Percentiles rank a stretch among this genome's conserved stretches.
These are phyloP conservation scores for Limnanthes douglasii DNA, from an alignment of 345 rosid genomes.

Conservation along the genomic window DNA sequence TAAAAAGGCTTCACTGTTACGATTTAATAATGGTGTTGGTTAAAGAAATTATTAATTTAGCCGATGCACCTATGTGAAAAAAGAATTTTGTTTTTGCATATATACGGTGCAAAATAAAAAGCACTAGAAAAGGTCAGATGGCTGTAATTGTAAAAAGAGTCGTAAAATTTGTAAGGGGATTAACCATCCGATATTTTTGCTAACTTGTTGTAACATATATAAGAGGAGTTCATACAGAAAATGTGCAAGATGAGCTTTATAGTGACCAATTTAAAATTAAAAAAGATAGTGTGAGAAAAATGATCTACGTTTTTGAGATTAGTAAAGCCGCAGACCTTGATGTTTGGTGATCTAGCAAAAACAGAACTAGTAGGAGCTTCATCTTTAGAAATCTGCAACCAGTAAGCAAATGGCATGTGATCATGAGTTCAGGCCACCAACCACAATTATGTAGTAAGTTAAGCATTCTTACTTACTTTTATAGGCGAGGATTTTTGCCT, in stretches of 20 bases:
- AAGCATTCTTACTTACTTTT: constrained; percentile 29
- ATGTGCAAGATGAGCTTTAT: constrained; percentile 1
- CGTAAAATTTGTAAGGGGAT: no score
- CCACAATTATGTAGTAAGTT: constrained; percentile 2
- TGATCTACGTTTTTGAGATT: background rate
- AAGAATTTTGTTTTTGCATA: no score
- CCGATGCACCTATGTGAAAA: no score
- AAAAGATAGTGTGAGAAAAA: no score
- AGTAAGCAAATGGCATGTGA: constrained; percentile 13
- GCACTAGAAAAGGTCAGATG: no score
- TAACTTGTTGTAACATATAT: constrained; percentile 1
- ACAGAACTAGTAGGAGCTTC: constrained; percentile 24
- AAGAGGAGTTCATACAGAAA: background rate
- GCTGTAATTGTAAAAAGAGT: no score
- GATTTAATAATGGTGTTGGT: no score
- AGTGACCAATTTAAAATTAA: no score
- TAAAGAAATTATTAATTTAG: no score
- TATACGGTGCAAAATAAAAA: no score
- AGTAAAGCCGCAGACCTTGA: constrained; percentile 22
- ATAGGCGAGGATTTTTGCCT: constrained; percentile 42
- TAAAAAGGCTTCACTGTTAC: no score
- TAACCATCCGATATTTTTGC: background rate
- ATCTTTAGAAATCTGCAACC: constrained; percentile 33
- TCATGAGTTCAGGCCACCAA: constrained; percentile 15
- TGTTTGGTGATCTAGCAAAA: constrained; percentile 22